Base-by-base conservation (phyloP, 1,284 basidiomycete genomes). In the Tilletia indica region DNA sequence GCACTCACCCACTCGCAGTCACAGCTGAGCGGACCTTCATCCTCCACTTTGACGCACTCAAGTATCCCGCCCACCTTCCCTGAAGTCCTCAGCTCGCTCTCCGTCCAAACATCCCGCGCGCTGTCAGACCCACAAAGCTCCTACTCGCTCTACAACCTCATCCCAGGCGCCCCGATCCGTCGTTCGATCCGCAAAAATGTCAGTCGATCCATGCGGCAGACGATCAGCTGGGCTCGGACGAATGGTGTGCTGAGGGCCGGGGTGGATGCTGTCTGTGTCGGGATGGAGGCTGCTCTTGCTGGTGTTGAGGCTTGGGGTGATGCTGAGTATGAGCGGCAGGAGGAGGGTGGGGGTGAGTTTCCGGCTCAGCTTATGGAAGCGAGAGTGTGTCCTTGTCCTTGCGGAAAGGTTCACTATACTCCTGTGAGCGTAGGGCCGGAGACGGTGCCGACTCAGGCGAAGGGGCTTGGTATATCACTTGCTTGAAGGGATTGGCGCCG, bases 121-220 rank as follows among this genome's bases (percentile, higher is more conserved):
- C 36, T 64, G 4, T 64, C 61, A 9, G 61, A 64, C 61, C 61
- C 61, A 19, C 34, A 34, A 39, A 39, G 36, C 31, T 64, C 61
- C 36, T 64, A 64, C 34, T 64, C 61, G 61, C 36, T 64, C 38
- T 64, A 64, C 61, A 64, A 64, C 36, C 61, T 64, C 36, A 34
- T 64, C 4, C 61, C 61, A 34, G 61, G 61, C 34, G 61, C 61
- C 34, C 19, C 36, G 34, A 25, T 64, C 36, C 61, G 61, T 8
- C 61, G 61, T 38, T 38, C 61, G 61, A 19, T 64, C 14, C 61
- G 61, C 36, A 64, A 64, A 36, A 64, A 64, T 39, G 61, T 38
- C 34, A 64, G 61, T 38, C 61, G 61, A 16, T 64, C 61, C 36
- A 64, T 64, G 61, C 61, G 61, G 34, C 61, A 64, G 61, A 36